These are phyloP conservation scores for Trichosporon asahii DNA, from an alignment of 1,284 basidiomycete species.

Conservation along the genomic window DNA sequence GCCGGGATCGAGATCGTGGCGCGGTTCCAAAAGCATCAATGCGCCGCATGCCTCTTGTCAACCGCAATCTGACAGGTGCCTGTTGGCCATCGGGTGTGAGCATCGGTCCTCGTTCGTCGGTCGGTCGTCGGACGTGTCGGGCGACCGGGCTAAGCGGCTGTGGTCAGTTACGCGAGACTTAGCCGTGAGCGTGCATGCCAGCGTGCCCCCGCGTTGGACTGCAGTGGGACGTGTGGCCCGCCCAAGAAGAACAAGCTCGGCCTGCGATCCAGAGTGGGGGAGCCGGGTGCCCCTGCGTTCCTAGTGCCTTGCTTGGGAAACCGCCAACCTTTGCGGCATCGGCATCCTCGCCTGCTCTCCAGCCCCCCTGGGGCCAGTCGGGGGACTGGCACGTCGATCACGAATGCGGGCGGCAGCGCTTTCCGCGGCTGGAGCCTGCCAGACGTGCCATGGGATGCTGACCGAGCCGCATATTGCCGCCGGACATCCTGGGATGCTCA, in stretches of 20 bases:
- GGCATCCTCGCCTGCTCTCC: not conserved
- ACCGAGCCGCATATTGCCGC: not conserved
- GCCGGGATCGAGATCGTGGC: not conserved
- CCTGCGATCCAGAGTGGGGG: not conserved
- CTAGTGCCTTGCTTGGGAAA: not conserved
- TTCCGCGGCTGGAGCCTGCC: not conserved
- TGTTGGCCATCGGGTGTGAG: not conserved
- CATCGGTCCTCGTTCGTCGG: not conserved
- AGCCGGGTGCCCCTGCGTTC: not conserved
- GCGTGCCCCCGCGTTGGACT: not conserved
- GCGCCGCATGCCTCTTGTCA: not conserved
- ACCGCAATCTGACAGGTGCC: not conserved
- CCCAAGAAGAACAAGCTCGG: not conserved
- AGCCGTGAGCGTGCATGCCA: slow-evolving; percentile 4
- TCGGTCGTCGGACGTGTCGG: not conserved
- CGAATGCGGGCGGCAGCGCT: not conserved
- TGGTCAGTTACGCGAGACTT: slow-evolving; percentile 7
- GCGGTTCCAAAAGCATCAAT: not conserved
- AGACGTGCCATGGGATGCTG: not conserved
- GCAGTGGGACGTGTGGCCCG: not conserved
- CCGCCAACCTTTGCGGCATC: not conserved
- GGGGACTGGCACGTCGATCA: not conserved
- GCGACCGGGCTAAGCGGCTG: not conserved
- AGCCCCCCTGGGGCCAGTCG: not conserved
- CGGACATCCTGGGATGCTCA: not conserved